Conservation (phyloP, 768 basidiomycete genomes). For the Suillus spraguei region DNA sequence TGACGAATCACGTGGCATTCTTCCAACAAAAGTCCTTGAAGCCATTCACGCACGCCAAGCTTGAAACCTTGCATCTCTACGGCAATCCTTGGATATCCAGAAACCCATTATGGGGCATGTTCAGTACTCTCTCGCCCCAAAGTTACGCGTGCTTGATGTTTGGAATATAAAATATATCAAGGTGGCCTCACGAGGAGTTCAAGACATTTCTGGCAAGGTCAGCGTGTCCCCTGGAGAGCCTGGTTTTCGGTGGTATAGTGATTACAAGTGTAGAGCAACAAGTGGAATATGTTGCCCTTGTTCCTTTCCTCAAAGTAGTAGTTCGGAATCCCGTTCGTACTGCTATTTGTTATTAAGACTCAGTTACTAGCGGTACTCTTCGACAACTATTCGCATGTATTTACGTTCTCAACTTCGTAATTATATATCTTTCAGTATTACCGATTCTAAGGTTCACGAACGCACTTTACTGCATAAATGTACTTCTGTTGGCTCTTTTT, state of each 20-base stretch:
- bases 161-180: conserved; percentile 9
- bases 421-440: too few species aligned
- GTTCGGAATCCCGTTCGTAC: too few species aligned
- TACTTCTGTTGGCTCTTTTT: too few species aligned
- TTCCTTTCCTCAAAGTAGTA: conserved; percentile 15
- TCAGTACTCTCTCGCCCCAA: conserved; percentile 19
- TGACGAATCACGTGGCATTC: background rate
- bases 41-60: conserved; percentile 17
- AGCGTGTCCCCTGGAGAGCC: conserved; percentile 25
- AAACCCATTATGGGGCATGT: too few species aligned
- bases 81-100: too few species aligned
- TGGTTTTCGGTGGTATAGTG: conserved; percentile 16
- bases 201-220: conserved; percentile 23
- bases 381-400: too few species aligned
- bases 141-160: conserved; percentile 17
- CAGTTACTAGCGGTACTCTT: too few species aligned
- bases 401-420: too few species aligned
- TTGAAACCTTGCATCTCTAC: conserved; percentile 11
- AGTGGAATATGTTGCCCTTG: conserved; percentile 15
- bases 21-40: background rate
- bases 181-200: conserved; percentile 21
- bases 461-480: too few species aligned
- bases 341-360: too few species aligned
- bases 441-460: too few species aligned
- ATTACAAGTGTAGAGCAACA: conserved; percentile 16